Evolutionary conservation across 768 basidiomycete genomes (phyloP), one percentile per base, ranked within the genome.

Genomic region (Suillus brevipes): DNA sequence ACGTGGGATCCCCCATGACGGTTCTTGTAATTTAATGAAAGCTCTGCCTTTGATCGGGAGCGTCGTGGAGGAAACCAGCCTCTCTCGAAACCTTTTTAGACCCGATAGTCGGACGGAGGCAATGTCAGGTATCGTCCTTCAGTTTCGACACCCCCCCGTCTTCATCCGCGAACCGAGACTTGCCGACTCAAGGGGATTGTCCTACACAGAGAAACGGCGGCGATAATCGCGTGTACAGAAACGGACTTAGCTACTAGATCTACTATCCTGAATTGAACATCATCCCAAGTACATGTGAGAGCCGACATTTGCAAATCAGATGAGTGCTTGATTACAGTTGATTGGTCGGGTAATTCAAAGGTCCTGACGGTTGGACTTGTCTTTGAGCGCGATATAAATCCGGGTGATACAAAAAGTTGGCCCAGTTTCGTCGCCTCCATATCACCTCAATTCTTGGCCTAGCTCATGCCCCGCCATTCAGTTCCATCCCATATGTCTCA

Each of bases 401-500:
- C 52, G 69, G 70, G 63, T 40, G 37, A 65, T 70, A 49, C 60
- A 53, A 66, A 64, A 68, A 60, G 59, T 61, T 69, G 14, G 58
- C 59, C 67, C 66, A 65, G 69, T 74, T 68, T 64, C 55, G 43
- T 67, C 47, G 45, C 68, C 59, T 57, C 64, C 28, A 56, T 68
- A 34, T 50, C 60, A 57, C 59, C 53, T 42, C 47, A 65, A 45
- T 42, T 28, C 43, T 47, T 70, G 65, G 67, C 34, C 64, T 67
- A 31, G 34, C 37, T 43, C 62, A 64, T 68, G 47, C 70, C 75
- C 56, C 75, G 70, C 18, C 28, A 64, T 65, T 78, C 77, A 50
- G 76, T 78, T 55, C 68, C 79, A 66, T 74, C 82, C 59, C 72
- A 82, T 70, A 85, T 87, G 82, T 85, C 87, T 69, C 82, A 85